Evolutionary conservation across 306 rosid species (phyloP).

Genomic region (Sicyos baderoa): DNA sequence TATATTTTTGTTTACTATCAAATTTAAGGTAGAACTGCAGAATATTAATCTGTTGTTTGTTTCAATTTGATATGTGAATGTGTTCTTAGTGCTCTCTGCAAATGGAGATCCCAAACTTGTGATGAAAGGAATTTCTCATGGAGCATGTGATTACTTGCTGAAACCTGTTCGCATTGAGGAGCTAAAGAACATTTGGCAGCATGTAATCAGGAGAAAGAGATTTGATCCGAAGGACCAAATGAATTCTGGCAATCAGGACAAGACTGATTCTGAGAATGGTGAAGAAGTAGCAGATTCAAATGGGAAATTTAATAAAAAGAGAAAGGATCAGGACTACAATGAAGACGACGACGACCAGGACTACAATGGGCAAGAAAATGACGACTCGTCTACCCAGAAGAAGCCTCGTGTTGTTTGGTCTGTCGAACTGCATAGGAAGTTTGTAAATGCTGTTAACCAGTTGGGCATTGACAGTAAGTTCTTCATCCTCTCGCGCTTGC

Average conservation of each 20-base stretch:
- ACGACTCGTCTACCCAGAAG: conserved; percentile 73
- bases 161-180: conserved; percentile 94
- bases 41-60: conserved; percentile 8
- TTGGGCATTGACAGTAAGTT: conserved; percentile 89
- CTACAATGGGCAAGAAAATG: conserved; percentile 50
- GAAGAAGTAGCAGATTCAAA: conserved; percentile 53
- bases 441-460: conserved; percentile 85
- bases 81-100: conserved; percentile 72
- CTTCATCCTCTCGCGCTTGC: conserved; percentile 12
- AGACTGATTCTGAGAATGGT: conserved; percentile 27
- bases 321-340: conserved; percentile 76
- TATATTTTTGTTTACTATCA: not conserved
- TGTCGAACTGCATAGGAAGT: conserved; percentile 84
- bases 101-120: conserved; percentile 79
- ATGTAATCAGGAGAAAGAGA: conserved; percentile 79
- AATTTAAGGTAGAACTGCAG: conserved; percentile 10
- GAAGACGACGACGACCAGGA: conserved; percentile 72
- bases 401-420: conserved; percentile 99
- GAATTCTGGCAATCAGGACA: conserved; percentile 41
- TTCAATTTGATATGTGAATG: conserved; percentile 5
- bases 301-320: conserved; percentile 51
- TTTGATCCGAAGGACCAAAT: conserved; percentile 55
- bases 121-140: conserved; percentile 95
- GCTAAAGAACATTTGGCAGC: conserved; percentile 97
- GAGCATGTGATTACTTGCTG: conserved; percentile 92